Percentiles rank a stretch among this genome's conserved stretches.
phyloP scores from a whole-genome alignment of 2,329 filamentous ascomycete genomes.

The Aspergillus sojae region DNA sequence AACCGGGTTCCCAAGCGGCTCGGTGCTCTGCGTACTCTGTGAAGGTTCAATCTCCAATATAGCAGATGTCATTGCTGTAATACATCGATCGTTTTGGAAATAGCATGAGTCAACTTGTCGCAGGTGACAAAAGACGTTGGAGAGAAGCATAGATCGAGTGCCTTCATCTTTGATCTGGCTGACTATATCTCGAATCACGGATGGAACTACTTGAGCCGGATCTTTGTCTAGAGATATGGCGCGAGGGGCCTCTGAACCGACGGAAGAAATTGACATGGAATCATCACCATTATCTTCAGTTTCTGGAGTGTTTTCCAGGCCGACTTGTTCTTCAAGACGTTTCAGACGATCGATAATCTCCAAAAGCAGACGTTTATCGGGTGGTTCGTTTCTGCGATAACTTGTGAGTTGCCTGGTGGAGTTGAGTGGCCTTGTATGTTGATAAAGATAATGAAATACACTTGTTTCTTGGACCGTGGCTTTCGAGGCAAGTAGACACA shows the following conservation, averaged over 20 bases:
- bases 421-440: neutral
- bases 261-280: neutral
- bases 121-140: neutral
- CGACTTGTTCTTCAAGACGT: neutral
- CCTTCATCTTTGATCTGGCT: neutral
- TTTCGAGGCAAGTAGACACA: neutral
- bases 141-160: neutral
- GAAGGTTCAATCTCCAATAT: neutral
- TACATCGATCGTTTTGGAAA: neutral
- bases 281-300: neutral
- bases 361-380: neutral
- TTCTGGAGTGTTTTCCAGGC: neutral
- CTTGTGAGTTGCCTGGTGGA: neutral
- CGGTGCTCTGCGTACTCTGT: neutral
- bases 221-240: neutral
- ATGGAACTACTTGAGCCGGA: neutral
- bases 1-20: neutral
- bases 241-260: neutral
- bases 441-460: neutral
- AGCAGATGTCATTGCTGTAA: neutral
- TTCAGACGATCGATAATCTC: neutral
- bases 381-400: neutral
- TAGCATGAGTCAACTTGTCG: neutral
- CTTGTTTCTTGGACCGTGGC: neutral
- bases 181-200: neutral